phyloP scores from a whole-genome alignment of 140 eudicot species.

The Bidens hawaiensis region DNA sequence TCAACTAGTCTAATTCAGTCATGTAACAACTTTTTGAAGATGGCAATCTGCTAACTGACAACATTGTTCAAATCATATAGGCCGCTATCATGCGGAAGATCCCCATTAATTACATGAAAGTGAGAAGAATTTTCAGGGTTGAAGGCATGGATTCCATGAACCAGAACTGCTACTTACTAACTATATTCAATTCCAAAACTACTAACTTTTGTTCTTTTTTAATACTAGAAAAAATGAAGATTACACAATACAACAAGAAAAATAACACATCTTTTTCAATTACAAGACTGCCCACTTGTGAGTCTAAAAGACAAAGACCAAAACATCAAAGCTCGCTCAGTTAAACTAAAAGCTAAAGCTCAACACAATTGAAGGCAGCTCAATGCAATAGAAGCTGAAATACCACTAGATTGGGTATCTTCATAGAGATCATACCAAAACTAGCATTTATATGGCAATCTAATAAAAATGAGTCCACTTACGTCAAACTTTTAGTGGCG shows the following conservation, averaged over 20 bases:
- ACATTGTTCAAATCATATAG: not conserved
- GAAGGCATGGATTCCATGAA: not conserved
- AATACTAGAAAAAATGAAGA: not conserved
- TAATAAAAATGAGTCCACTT: not conserved
- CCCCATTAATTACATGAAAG: not conserved
- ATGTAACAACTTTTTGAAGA: not conserved
- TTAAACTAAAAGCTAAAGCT: not conserved
- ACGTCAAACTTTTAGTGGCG: no score
- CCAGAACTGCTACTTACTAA: not conserved
- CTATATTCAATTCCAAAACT: not conserved
- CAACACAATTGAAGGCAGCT: not conserved
- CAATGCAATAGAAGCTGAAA: slow-evolving; percentile 1
- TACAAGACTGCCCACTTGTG: not conserved
- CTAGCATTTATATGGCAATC: not conserved
- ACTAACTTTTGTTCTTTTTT: not conserved
- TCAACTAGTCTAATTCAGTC: not conserved
- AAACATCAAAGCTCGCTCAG: no score
- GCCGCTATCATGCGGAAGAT: not conserved
- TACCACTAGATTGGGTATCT: not conserved
- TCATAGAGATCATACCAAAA: not conserved
- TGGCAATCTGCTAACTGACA: not conserved
- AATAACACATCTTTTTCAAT: not conserved
- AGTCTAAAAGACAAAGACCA: not conserved
- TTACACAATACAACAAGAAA: not conserved
- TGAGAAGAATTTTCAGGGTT: not conserved